Percentiles rank a stretch among this genome's conserved stretches.
Evolutionary conservation across 306 rosid species (phyloP).

Genomic region (Psophocarpus tetragonolobus): DNA sequence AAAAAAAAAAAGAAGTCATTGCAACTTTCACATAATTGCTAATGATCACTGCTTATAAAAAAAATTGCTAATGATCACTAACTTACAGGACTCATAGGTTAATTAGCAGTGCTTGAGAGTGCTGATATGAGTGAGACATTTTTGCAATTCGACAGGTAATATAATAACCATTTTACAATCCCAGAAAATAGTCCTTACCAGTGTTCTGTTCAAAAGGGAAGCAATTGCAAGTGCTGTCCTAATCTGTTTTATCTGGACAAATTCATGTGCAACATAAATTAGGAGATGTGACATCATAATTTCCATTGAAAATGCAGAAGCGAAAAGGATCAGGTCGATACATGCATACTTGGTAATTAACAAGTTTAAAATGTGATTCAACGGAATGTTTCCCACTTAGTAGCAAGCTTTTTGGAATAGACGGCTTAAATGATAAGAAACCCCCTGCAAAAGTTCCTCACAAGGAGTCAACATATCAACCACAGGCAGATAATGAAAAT

Average conservation of each 20-base stretch:
- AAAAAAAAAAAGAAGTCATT: constrained; percentile 6
- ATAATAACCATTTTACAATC: not conserved
- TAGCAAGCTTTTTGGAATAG: constrained; percentile 72
- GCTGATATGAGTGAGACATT: constrained; percentile 11
- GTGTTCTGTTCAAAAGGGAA: constrained; percentile 79
- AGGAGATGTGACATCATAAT: constrained; percentile 23
- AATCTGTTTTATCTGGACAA: constrained; percentile 83
- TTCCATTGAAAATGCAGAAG: constrained; percentile 41
- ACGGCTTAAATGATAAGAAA: constrained; percentile 87
- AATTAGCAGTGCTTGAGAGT: not conserved
- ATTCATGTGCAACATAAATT: constrained; percentile 28
- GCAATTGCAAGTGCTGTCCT: constrained; percentile 92
- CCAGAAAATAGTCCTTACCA: constrained; percentile 64
- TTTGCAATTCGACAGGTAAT: constrained; percentile 6
- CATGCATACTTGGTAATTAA: constrained; percentile 87
- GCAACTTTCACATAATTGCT: not conserved
- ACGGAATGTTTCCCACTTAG: constrained; percentile 74
- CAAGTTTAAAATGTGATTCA: constrained; percentile 79
- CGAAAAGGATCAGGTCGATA: constrained; percentile 41
- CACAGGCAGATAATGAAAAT: constrained; percentile 17
- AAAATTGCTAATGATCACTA: not conserved
- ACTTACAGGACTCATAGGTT: not conserved
- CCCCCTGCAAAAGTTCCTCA: constrained; percentile 71
- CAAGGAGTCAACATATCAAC: not conserved
- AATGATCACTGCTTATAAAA: no score